phyloP scores from a whole-genome alignment of 2,329 filamentous ascomycete genomes.

The Cryoendolithus antarcticus region DNA sequence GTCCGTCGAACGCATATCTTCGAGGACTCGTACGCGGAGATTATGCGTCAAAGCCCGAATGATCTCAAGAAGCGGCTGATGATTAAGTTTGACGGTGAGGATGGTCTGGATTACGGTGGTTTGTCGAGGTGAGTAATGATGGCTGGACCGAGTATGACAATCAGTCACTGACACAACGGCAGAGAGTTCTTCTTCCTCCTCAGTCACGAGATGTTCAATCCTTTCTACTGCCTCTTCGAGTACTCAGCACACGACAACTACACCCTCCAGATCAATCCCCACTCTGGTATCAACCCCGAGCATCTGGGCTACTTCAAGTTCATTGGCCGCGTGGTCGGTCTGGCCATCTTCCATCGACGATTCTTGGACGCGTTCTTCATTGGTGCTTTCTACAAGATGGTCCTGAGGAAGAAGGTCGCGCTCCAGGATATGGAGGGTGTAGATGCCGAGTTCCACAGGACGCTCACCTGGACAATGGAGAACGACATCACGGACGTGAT shows the following conservation, averaged over 20 bases:
- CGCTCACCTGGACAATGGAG: constrained; percentile 93
- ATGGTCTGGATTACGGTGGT: constrained; percentile 94
- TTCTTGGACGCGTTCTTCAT: constrained; percentile 99
- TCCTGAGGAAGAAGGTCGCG: constrained; percentile 81
- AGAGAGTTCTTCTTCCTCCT: constrained; percentile 99
- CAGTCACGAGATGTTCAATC: constrained; percentile 99
- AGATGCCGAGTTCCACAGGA: constrained; percentile 93
- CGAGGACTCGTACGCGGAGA: constrained; percentile 96
- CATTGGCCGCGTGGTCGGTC: constrained; percentile 88
- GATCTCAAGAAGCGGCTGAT: constrained; percentile 97
- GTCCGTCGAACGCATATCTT: constrained; percentile 94
- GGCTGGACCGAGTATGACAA: not conserved
- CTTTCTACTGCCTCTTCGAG: constrained; percentile 98
- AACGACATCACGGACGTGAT: constrained; percentile 94
- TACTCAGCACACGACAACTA: constrained; percentile 99
- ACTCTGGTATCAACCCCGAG: constrained; percentile 97
- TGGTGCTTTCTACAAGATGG: constrained; percentile 98
- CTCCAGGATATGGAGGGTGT: constrained; percentile 98
- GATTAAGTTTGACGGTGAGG: constrained; percentile 99
- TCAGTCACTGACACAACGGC: constrained; percentile 17
- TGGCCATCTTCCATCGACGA: constrained; percentile 94
- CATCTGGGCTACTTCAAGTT: constrained; percentile 99
- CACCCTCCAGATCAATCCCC: constrained; percentile 97
- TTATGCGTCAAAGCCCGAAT: constrained; percentile 87
- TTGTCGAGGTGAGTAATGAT: constrained; percentile 53